Conservation (phyloP, 768 basidiomycete species). For the Cantharellus cinnabarinus region DNA sequence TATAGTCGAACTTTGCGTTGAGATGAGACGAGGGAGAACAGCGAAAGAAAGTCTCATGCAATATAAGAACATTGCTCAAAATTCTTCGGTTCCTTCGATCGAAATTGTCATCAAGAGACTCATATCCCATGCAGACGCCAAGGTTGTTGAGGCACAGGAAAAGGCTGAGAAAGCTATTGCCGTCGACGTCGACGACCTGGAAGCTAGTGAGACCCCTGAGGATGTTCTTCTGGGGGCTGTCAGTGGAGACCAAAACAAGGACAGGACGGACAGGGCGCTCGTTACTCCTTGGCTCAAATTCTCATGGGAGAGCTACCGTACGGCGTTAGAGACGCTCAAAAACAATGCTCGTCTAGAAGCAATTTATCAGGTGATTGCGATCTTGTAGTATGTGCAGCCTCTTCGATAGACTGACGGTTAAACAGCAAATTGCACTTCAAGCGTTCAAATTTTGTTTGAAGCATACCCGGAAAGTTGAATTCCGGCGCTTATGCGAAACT, state of each 20-base stretch:
- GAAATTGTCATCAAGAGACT: constrained; percentile 81
- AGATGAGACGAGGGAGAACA: constrained; percentile 79
- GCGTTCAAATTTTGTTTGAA: constrained; percentile 93
- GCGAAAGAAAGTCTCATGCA: constrained; percentile 93
- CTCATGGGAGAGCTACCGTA: constrained; percentile 96
- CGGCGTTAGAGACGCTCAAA: constrained; percentile 84
- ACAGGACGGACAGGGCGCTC: constrained; percentile 81
- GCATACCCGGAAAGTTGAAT: constrained; percentile 88
- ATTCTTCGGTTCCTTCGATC: constrained; percentile 74
- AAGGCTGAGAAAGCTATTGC: constrained; percentile 54
- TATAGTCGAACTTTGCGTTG: constrained; percentile 90
- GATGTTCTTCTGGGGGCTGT: constrained; percentile 81
- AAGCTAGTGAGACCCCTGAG: constrained; percentile 88
- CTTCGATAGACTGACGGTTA: not conserved
- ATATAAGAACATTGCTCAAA: constrained; percentile 96
- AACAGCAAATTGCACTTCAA: constrained; percentile 81
- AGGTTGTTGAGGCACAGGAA: constrained; percentile 71
- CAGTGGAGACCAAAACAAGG: constrained; percentile 75
- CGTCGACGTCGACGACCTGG: constrained; percentile 79
- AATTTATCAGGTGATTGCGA: constrained; percentile 67
- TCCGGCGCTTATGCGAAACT: constrained; percentile 89
- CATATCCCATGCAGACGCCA: constrained; percentile 57
- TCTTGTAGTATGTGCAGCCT: not conserved
- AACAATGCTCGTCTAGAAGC: constrained; percentile 82
- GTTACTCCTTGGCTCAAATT: constrained; percentile 97